Conservation (phyloP, 1,284 basidiomycete species). For the Takashimella tepidaria region DNA sequence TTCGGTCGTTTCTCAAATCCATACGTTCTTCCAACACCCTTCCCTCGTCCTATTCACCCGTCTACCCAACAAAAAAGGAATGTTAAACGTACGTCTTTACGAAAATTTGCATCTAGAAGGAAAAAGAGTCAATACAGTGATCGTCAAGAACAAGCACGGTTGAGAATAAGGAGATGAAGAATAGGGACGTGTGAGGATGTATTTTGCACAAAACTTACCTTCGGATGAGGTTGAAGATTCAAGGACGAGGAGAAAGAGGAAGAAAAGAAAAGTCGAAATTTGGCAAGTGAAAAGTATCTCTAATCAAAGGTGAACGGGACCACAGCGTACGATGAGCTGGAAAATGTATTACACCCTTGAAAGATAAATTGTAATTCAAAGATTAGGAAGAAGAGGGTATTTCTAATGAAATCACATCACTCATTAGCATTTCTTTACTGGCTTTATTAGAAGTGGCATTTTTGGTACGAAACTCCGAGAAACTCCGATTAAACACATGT, state of each 20-base stretch:
- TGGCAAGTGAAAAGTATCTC: not conserved
- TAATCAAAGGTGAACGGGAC: too few species aligned
- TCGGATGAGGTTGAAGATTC: not conserved
- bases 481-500: slow-evolving; percentile 2
- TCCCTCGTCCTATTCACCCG: not conserved
- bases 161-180: not conserved
- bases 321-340: too few species aligned
- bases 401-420: too few species aligned
- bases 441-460: not conserved
- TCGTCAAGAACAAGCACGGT: not conserved
- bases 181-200: not conserved
- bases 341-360: not conserved
- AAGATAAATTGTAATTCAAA: not conserved
- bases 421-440: too few species aligned
- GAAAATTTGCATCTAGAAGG: slow-evolving; percentile 52
- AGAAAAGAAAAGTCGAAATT: not conserved
- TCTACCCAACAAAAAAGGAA: not conserved
- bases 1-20: not conserved
- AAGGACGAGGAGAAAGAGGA: not conserved
- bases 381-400: too few species aligned
- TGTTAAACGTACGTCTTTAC: slow-evolving; percentile 49
- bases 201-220: too few species aligned
- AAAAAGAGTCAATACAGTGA: not conserved
- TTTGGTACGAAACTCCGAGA: slow-evolving; percentile 11
- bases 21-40: not conserved